Percentiles rank a stretch among this genome's conserved stretches.
phyloP scores from a whole-genome alignment of 805 yeast genomes.

The Ogataea parapolymorpha region DNA sequence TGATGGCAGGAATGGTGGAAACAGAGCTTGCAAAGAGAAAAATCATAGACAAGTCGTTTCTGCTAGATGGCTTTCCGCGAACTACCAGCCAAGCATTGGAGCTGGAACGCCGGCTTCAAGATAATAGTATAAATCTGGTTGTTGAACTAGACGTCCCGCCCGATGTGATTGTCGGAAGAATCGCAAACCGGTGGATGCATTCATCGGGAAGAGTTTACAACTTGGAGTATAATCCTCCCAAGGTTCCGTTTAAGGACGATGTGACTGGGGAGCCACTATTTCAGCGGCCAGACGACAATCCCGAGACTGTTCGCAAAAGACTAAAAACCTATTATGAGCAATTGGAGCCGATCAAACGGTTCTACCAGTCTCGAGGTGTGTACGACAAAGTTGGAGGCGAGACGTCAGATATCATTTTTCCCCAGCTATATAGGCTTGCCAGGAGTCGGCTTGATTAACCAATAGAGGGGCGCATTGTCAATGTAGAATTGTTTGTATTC shows the following conservation, averaged over 20 bases:
- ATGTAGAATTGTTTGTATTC: no score
- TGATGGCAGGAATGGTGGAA: slow-evolving; percentile 59
- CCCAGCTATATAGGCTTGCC: slow-evolving; percentile 52
- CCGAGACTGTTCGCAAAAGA: slow-evolving; percentile 65
- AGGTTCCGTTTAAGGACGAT: slow-evolving; percentile 76
- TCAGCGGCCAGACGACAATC: slow-evolving; percentile 81
- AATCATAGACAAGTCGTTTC: slow-evolving; percentile 58
- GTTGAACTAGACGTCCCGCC: slow-evolving; percentile 87
- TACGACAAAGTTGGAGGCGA: slow-evolving; percentile 63
- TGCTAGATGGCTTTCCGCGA: slow-evolving; percentile 91
- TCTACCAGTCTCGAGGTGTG: slow-evolving; percentile 49
- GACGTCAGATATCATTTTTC: slow-evolving; percentile 81
- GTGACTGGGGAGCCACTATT: slow-evolving; percentile 82
- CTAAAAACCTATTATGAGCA: slow-evolving; percentile 57
- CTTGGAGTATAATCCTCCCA: slow-evolving; percentile 85
- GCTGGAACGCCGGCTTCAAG: slow-evolving; percentile 43
- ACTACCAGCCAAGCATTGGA: slow-evolving; percentile 68
- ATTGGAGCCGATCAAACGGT: slow-evolving; percentile 62
- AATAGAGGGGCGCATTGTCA: background rate
- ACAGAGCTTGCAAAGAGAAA: slow-evolving; percentile 40
- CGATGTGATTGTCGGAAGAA: slow-evolving; percentile 72
- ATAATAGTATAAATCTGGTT: slow-evolving; percentile 59
- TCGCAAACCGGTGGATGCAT: slow-evolving; percentile 84
- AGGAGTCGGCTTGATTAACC: background rate
- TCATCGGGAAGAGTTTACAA: slow-evolving; percentile 88